phyloP scores from a whole-genome alignment of 306 rosid genomes.

The Glycine latifolia region DNA sequence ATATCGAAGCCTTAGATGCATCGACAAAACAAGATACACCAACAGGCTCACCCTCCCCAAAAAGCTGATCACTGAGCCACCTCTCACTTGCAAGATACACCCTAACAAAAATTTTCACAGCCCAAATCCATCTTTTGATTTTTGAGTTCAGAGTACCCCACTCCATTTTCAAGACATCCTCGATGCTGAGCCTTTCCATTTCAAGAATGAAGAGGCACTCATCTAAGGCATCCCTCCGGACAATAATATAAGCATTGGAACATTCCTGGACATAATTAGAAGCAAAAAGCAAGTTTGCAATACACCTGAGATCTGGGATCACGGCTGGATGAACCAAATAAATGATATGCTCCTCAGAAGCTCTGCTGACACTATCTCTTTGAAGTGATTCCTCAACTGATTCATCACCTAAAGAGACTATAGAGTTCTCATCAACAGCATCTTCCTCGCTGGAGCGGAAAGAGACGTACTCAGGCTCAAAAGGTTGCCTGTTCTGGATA shows the following conservation, averaged over 20 bases:
- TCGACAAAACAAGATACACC: conserved; percentile 71
- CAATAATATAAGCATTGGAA: conserved; percentile 69
- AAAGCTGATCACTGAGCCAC: conserved; percentile 77
- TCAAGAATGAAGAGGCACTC: conserved; percentile 79
- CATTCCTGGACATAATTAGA: conserved; percentile 80
- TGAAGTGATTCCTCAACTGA: conserved; percentile 68
- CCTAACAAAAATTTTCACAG: conserved; percentile 82
- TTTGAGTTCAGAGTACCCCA: conserved; percentile 78
- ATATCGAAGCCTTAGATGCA: conserved; percentile 81
- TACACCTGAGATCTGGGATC: conserved; percentile 70
- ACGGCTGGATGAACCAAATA: conserved; percentile 74
- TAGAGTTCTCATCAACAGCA: conserved; percentile 65
- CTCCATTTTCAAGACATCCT: conserved; percentile 82
- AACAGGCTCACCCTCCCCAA: conserved; percentile 65
- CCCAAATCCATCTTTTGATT: conserved; percentile 85
- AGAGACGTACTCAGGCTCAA: conserved; percentile 77
- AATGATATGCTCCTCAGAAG: conserved; percentile 65
- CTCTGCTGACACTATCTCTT: conserved; percentile 69
- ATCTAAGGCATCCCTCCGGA: conserved; percentile 82
- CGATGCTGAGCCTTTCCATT: conserved; percentile 85
- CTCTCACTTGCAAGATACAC: conserved; percentile 88
- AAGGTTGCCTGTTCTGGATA: conserved; percentile 72
- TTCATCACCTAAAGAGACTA: conserved; percentile 77
- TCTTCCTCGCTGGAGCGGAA: conserved; percentile 79
- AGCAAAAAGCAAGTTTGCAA: conserved; percentile 74